These are phyloP conservation scores for Tolypocladium sp. DNA, from an alignment of 2,329 filamentous ascomycete species.

Conservation along the genomic window DNA sequence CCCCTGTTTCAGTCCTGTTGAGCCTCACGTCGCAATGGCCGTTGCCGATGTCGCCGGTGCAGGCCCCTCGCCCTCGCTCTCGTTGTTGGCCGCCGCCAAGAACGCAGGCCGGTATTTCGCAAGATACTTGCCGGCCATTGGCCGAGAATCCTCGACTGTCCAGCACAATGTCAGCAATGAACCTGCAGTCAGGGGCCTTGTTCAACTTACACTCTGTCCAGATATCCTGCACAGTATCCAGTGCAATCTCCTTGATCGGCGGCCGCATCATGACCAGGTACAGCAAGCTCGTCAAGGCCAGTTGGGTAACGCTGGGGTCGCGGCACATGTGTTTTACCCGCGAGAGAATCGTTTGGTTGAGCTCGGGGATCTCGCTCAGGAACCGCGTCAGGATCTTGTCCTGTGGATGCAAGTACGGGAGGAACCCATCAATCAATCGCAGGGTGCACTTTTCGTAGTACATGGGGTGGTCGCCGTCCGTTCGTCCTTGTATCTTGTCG, in stretches of 20 bases:
- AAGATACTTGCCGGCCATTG: conserved; percentile 54
- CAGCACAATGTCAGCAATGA: conserved; percentile 9
- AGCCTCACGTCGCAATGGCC: conserved; percentile 20
- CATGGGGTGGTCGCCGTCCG: conserved; percentile 37
- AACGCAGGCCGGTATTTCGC: conserved; percentile 51
- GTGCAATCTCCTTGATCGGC: conserved; percentile 51
- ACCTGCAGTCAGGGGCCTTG: background rate
- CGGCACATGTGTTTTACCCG: conserved; percentile 61
- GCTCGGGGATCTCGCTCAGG: conserved; percentile 78
- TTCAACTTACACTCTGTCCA: conserved; percentile 53
- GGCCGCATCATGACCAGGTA: conserved; percentile 62
- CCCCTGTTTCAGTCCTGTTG: background rate
- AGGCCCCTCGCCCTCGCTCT: conserved; percentile 11
- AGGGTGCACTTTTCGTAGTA: conserved; percentile 76
- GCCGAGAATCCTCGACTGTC: conserved; percentile 51
- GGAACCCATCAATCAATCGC: conserved; percentile 77
- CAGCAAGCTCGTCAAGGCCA: conserved; percentile 55
- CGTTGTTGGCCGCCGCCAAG: conserved; percentile 20
- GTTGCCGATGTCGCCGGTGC: conserved; percentile 12
- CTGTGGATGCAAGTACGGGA: conserved; percentile 83
- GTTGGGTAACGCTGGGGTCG: conserved; percentile 54
- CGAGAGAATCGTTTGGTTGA: conserved; percentile 63
- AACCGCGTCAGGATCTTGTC: conserved; percentile 89
- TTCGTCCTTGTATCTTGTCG: conserved; percentile 47
- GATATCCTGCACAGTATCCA: conserved; percentile 58